phyloP scores from a whole-genome alignment of 2,329 filamentous ascomycete genomes.

The Cyphellophora attinorum region DNA sequence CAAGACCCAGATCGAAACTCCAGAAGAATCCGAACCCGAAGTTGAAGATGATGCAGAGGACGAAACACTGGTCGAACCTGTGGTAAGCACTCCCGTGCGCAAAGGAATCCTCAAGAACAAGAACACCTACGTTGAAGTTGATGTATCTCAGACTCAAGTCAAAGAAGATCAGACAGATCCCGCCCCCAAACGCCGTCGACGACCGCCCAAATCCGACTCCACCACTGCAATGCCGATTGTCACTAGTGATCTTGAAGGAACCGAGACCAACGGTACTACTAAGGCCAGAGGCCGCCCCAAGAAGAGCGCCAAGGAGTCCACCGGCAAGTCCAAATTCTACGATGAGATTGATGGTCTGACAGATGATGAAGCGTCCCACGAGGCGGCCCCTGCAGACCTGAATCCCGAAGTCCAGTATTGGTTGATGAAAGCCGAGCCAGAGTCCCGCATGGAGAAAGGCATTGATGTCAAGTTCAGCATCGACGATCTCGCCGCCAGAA shows the following conservation, averaged over 20 bases:
- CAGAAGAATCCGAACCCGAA: neutral
- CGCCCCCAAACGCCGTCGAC: too few species aligned
- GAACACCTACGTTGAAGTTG: neutral
- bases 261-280: too few species aligned
- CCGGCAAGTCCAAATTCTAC: neutral
- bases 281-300: constrained; percentile 1
- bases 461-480: constrained; percentile 90
- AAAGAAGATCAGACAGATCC: too few species aligned
- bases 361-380: constrained; percentile 2
- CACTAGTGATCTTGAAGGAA: too few species aligned
- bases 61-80: too few species aligned
- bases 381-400: neutral
- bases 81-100: too few species aligned
- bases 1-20: constrained; percentile 2
- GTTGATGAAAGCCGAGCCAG: constrained; percentile 83
- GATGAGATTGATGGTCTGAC: neutral
- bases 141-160: too few species aligned
- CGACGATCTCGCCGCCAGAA: constrained; percentile 68
- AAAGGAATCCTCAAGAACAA: constrained; percentile 1
- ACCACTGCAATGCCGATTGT: too few species aligned
- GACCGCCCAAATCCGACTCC: too few species aligned
- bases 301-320: neutral
- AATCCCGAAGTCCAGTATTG: constrained; percentile 48
- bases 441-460: constrained; percentile 76
- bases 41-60: neutral